phyloP scores from a whole-genome alignment of 164 flowering plant genomes.

The Akebia trifoliata region DNA sequence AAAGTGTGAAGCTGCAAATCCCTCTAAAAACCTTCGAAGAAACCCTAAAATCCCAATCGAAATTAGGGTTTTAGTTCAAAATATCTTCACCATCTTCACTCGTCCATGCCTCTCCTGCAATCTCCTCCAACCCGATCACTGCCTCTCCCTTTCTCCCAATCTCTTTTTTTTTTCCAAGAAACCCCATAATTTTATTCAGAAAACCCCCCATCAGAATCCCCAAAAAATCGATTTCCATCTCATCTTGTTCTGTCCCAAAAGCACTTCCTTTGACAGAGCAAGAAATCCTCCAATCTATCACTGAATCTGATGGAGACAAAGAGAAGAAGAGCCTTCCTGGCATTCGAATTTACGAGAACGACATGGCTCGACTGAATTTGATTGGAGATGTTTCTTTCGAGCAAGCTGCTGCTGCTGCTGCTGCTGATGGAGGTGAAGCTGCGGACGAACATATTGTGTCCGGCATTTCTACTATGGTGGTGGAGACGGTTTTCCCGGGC shows the following conservation, averaged over 20 bases:
- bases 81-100: not conserved
- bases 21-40: too few relatives aligned
- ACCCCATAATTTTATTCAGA: constrained; percentile 7
- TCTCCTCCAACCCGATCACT: constrained; percentile 8
- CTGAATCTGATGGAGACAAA: constrained; percentile 30
- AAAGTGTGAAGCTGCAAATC: too few relatives aligned
- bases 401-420: constrained; percentile 89
- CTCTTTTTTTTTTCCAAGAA: constrained; percentile 1
- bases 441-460: constrained; percentile 63
- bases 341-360: constrained; percentile 70
- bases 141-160: constrained; percentile 8
- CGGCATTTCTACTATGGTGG: constrained; percentile 67
- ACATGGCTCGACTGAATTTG: constrained; percentile 51
- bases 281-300: constrained; percentile 46
- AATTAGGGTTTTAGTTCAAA: constrained; percentile 2
- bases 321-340: constrained; percentile 41
- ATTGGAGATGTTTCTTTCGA: constrained; percentile 64
- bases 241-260: constrained; percentile 24
- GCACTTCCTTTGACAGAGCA: constrained; percentile 33
- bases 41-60: not conserved
- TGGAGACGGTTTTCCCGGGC: constrained; percentile 82
- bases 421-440: constrained; percentile 84
- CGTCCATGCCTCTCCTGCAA: constrained; percentile 21
- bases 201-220: too few relatives aligned
- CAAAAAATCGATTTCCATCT: too few relatives aligned